Evolutionary conservation across 2,329 filamentous ascomycete species (phyloP), one percentile per base, ranked within the genome.

Genomic region (Colletotrichum destructivum): DNA sequence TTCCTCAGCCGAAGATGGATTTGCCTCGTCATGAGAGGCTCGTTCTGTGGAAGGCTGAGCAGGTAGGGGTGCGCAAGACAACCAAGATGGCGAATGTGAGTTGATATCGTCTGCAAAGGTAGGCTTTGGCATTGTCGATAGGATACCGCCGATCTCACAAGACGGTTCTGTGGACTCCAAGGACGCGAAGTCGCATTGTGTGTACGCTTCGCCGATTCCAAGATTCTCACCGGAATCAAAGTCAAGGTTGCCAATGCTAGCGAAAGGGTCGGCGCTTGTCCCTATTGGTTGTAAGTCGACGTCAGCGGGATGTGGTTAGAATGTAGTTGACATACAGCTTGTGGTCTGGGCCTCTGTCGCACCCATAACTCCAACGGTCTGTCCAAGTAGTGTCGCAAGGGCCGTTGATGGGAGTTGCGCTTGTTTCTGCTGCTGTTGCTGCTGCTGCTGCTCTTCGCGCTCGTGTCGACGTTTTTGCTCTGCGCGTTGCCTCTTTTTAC

Each of bases 391-490:
- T n/a, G n/a, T n/a, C n/a, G n/a, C n/a, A n/a, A n/a, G n/a, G n/a
- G n/a, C n/a, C n/a, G n/a, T n/a, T n/a, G n/a, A n/a, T n/a, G n/a
- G n/a, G n/a, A n/a, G n/a, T n/a, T n/a, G n/a, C n/a, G n/a, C n/a
- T n/a, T n/a, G n/a, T n/a, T n/a, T n/a, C n/a, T n/a, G n/a, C n/a
- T n/a, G n/a, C n/a, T n/a, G n/a, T n/a, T n/a, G n/a, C n/a, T n/a
- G n/a, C n/a, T n/a, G n/a, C n/a, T n/a, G n/a, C n/a, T n/a, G n/a
- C n/a, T n/a, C n/a, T 57, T 18, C 13, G 7, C 13, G 26, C 52
- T 65, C 4, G 18, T n/a, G 23, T 57, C 26, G 9, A 44, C 52
- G 51, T 57, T 65, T 65, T 9, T 56, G 18, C 54, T 56, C 31
- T 21, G 18, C 18, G 35, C 35, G 35, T 40, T 56, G 7, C 31